phyloP scores from a whole-genome alignment of 169 alveolate species.

The Plasmodium malariae region DNA sequence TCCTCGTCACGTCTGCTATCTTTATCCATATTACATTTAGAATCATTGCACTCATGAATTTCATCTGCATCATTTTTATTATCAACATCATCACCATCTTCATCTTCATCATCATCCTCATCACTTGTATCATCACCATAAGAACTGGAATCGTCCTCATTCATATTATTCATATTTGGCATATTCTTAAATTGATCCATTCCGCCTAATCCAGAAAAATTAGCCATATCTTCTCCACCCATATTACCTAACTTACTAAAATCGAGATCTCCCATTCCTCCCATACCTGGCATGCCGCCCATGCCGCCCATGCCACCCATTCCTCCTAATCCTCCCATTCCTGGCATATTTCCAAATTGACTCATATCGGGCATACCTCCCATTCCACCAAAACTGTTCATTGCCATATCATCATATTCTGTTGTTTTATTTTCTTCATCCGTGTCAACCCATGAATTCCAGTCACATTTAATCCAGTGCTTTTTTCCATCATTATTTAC shows the following conservation, averaged over 20 bases:
- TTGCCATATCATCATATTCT: constrained; percentile 83
- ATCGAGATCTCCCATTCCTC: constrained; percentile 64
- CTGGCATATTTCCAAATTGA: constrained; percentile 67
- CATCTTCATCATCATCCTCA: constrained; percentile 58
- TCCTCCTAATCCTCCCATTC: constrained; percentile 82
- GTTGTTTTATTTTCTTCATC: constrained; percentile 84
- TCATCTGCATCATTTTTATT: constrained; percentile 24
- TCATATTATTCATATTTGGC: constrained; percentile 74
- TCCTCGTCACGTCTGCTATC: constrained; percentile 26
- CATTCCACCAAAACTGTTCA: constrained; percentile 82
- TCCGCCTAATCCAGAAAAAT: constrained; percentile 73
- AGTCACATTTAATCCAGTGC: constrained; percentile 86
- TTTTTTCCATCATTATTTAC: constrained; percentile 86
- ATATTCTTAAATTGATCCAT: constrained; percentile 76
- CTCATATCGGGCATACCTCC: constrained; percentile 75
- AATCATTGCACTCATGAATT: constrained; percentile 26
- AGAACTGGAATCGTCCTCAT: constrained; percentile 69
- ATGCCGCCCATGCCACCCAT: constrained; percentile 78
- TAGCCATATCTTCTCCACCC: constrained; percentile 75
- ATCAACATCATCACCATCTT: constrained; percentile 32
- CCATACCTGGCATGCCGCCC: constrained; percentile 76
- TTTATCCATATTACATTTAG: constrained; percentile 45
- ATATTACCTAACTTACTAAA: constrained; percentile 72
- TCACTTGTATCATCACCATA: constrained; percentile 75
- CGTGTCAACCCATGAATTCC: constrained; percentile 89